Conservation (phyloP, 345 rosid genomes). For the Carallia brachiata region DNA sequence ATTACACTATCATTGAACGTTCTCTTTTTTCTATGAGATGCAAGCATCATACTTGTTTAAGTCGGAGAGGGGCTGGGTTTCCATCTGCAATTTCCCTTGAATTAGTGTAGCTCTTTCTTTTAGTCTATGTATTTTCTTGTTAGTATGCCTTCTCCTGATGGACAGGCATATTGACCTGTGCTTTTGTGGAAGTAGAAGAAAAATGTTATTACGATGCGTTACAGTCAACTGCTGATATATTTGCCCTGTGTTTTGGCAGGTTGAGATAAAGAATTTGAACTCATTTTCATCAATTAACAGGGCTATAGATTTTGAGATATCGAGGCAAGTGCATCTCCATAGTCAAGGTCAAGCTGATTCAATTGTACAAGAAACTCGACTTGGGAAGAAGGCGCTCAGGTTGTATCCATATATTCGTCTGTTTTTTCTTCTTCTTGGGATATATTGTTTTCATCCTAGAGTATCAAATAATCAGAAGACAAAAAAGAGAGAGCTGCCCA, state of each 20-base stretch:
- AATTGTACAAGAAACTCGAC: constrained; percentile 90
- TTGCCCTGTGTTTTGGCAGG: constrained; percentile 45
- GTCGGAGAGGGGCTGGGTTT: no score
- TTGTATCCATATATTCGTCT: constrained; percentile 19
- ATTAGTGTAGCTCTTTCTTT: no score
- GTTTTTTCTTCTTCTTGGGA: constrained; percentile 1
- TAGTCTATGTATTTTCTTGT: background rate
- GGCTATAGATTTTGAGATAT: constrained; percentile 88
- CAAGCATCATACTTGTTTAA: no score
- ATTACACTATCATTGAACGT: no score
- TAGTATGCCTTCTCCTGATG: background rate
- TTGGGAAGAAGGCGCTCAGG: constrained; percentile 99
- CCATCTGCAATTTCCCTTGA: no score
- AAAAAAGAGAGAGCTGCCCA: background rate
- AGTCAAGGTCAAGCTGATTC: constrained; percentile 64
- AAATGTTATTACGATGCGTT: background rate
- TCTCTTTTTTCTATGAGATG: no score
- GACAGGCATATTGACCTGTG: background rate
- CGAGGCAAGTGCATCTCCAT: constrained; percentile 68
- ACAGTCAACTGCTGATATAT: constrained; percentile 17
- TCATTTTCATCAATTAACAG: constrained; percentile 83
- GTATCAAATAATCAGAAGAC: background rate
- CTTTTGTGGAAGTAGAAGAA: background rate
- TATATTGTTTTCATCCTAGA: background rate
- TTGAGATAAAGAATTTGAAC: constrained; percentile 87